Evolutionary conservation across 768 basidiomycete species (phyloP), one percentile per base, ranked within the genome.

Genomic region (Pisolithus tinctorius): DNA sequence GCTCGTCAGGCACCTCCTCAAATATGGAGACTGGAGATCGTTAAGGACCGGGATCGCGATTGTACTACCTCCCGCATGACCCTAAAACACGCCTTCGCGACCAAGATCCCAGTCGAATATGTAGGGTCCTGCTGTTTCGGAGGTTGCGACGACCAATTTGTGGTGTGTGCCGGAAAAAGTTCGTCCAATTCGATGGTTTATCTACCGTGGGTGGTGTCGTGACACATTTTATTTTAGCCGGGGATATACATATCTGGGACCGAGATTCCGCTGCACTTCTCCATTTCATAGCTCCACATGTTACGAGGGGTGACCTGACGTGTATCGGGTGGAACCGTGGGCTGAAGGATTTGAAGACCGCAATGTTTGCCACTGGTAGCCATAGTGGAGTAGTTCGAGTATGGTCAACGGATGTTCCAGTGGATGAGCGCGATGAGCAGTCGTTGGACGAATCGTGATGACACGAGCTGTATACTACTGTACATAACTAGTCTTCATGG

Each of bases 191-290:
- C 30, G 30, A 8, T 31, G 30, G 30, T 31, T 9, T 31, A 31
- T 31, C 13, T 23, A 25, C 17, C 40, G 20, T 9, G 16, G 4
- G 7, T 29, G 38, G 43, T 8, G 30, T 40, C 4, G 49, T 39
- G 34, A 50, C 55, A 11, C 55, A 51, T 40, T 20, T 41, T 43
- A 23, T 31, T 31, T 30, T 53, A 89, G 88, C 78, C 53, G 89
- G 88, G 4, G 86, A 89, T 59, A 83, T 92, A 13, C 83, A 88
- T 60, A 86, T 91, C 11, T 92, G 89, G 89, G 89, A 92, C 59
- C 80, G 82, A 54, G 87, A 90, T 67, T 85, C 84, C 13, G 89
- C 80, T 4, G 75, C 80, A 7, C 69, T 88, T 1, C 71, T 91
- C 2, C 87, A 89, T 55, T 77, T 82, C 55, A 75, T 91, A 57